Evolutionary conservation across 192 early-diverging fungal genomes (phyloP).

Genomic region (Coemansia interrupta): DNA sequence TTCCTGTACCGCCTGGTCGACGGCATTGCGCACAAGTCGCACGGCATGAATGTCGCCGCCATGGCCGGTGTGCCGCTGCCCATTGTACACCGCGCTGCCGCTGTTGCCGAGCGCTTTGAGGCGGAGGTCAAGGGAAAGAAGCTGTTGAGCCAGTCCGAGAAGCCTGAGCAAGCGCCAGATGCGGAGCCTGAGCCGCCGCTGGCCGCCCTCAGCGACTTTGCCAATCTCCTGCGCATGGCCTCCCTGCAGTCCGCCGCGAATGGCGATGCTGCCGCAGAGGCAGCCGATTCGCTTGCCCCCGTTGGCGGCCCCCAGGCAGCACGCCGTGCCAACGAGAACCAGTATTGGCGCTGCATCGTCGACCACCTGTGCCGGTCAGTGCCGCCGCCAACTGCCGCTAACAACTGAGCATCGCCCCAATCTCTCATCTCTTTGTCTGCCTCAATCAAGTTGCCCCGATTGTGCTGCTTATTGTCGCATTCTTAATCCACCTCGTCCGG

Average conservation of each 20-base stretch:
- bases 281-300: constrained; percentile 12
- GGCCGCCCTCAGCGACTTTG: constrained; percentile 51
- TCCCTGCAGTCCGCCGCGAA: constrained; percentile 6
- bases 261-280: background rate
- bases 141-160: too few relatives aligned
- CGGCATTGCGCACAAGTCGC: constrained; percentile 88
- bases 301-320: constrained; percentile 22
- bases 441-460: background rate
- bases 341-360: constrained; percentile 54
- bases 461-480: background rate
- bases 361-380: constrained; percentile 41
- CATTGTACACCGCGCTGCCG: constrained; percentile 69
- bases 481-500: background rate
- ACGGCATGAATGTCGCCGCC: constrained; percentile 97
- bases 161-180: too few relatives aligned
- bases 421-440: background rate
- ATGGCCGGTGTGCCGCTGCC: constrained; percentile 85
- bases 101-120: constrained; percentile 76
- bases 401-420: background rate
- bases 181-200: constrained; percentile 19
- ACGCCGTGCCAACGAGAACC: constrained; percentile 44
- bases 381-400: background rate
- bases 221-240: constrained; percentile 50
- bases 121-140: constrained; percentile 26
- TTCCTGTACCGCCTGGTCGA: constrained; percentile 88